Conservation (phyloP, 2,329 filamentous ascomycete species). For the Cadophora sp. region DNA sequence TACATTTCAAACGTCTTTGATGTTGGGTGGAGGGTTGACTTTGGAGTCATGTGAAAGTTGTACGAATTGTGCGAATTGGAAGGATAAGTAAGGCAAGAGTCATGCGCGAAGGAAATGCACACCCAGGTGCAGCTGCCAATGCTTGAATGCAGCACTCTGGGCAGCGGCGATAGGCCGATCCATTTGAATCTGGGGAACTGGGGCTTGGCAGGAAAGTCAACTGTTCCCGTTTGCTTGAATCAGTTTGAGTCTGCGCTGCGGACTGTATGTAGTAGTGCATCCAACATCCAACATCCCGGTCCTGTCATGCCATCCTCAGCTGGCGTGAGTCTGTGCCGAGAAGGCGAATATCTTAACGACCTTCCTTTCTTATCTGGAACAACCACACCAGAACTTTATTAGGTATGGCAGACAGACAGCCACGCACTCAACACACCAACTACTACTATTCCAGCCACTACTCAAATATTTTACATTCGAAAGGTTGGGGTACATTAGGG, state of each 20-base stretch:
- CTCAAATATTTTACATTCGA: too few relatives aligned
- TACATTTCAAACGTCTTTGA: neutral
- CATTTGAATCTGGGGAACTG: slow-evolving; percentile 15
- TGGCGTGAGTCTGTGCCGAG: neutral
- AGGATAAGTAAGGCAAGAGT: neutral
- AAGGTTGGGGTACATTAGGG: neutral
- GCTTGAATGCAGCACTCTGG: slow-evolving; percentile 7
- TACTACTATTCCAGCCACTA: too few relatives aligned
- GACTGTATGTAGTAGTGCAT: too few relatives aligned
- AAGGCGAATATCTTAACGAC: slow-evolving; percentile 2
- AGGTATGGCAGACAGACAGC: too few relatives aligned
- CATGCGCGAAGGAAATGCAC: neutral
- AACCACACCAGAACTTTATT: neutral
- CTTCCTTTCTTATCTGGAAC: slow-evolving; percentile 7
- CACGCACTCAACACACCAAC: too few relatives aligned
- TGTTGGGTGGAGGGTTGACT: neutral
- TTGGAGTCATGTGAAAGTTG: neutral
- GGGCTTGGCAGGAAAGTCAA: neutral
- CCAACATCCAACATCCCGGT: neutral
- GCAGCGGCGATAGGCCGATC: slow-evolving; percentile 7
- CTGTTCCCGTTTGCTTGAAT: too few relatives aligned
- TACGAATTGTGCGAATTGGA: neutral
- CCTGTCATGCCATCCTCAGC: too few relatives aligned
- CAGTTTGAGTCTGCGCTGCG: too few relatives aligned
- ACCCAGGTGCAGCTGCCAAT: slow-evolving; percentile 5